These are phyloP conservation scores for Phaseolus lunatus DNA, from an alignment of 306 rosid genomes.

Conservation along the genomic window DNA sequence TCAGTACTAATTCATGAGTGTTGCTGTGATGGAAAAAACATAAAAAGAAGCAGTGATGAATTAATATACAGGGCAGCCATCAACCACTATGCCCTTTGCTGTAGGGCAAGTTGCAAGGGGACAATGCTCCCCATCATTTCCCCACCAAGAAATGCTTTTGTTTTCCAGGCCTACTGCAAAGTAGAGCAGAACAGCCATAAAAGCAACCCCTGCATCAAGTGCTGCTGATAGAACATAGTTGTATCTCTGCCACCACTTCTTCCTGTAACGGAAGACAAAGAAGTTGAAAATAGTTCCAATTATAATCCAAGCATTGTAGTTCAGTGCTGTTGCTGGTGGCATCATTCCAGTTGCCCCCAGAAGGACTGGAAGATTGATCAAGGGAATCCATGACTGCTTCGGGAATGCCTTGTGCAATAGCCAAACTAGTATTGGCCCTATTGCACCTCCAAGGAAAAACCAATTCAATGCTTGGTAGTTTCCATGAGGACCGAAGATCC, in stretches of 20 bases:
- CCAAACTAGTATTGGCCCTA: slow-evolving; percentile 72
- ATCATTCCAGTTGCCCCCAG: slow-evolving; percentile 74
- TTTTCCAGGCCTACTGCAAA: slow-evolving; percentile 61
- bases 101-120: slow-evolving; percentile 71
- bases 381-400: slow-evolving; percentile 68
- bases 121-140: slow-evolving; percentile 77
- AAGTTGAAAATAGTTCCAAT: slow-evolving; percentile 77
- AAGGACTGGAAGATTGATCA: slow-evolving; percentile 82
- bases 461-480: slow-evolving; percentile 69
- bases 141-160: slow-evolving; percentile 76
- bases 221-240: slow-evolving; percentile 83
- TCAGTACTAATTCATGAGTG: not conserved
- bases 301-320: slow-evolving; percentile 72
- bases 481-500: slow-evolving; percentile 68
- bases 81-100: slow-evolving; percentile 63
- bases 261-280: slow-evolving; percentile 68
- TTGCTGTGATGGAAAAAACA: not conserved
- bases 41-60: slow-evolving; percentile 17
- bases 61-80: slow-evolving; percentile 62
- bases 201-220: slow-evolving; percentile 82
- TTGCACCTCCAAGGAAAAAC: slow-evolving; percentile 79
- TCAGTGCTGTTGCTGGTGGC: slow-evolving; percentile 80
- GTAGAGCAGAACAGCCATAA: slow-evolving; percentile 72
- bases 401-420: slow-evolving; percentile 67
- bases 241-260: slow-evolving; percentile 87